phyloP scores from a whole-genome alignment of 331 rosid genomes.

The Arachis monticola region DNA sequence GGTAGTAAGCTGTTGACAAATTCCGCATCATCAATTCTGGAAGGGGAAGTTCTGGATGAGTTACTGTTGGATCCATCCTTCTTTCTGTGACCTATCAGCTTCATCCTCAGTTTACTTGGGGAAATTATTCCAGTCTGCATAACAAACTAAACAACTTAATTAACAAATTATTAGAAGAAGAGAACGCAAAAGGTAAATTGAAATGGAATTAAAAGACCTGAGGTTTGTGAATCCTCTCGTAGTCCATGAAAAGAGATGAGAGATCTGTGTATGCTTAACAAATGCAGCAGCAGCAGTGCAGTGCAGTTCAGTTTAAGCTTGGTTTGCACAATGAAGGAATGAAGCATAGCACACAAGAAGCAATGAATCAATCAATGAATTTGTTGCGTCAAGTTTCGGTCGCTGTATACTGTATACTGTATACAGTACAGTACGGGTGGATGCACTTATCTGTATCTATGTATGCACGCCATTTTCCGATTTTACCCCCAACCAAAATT shows the following conservation, averaged over 20 bases:
- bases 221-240: constrained; percentile 87
- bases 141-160: constrained; percentile 1
- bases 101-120: constrained; percentile 94
- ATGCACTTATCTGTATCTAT: not conserved
- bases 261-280: constrained; percentile 40
- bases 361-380: not conserved
- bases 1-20: constrained; percentile 72
- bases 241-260: constrained; percentile 74
- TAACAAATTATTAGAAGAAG: constrained; percentile 11
- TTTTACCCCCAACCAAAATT: too few species aligned
- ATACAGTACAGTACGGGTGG: constrained; percentile 36
- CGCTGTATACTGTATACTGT: too few species aligned
- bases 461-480: constrained; percentile 43
- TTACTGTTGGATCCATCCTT: constrained; percentile 87
- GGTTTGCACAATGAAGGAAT: constrained; percentile 3
- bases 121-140: constrained; percentile 90
- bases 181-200: not conserved
- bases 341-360: constrained; percentile 1
- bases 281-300: constrained; percentile 32
- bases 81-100: constrained; percentile 76
- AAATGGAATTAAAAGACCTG: constrained; percentile 56
- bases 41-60: constrained; percentile 95
- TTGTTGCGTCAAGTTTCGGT: constrained; percentile 12
- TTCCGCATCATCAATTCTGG: constrained; percentile 74
- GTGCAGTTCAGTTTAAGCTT: constrained; percentile 39